Evolutionary conservation across 768 basidiomycete genomes (phyloP).

Genomic region (Pulveroboletus ravenelii): DNA sequence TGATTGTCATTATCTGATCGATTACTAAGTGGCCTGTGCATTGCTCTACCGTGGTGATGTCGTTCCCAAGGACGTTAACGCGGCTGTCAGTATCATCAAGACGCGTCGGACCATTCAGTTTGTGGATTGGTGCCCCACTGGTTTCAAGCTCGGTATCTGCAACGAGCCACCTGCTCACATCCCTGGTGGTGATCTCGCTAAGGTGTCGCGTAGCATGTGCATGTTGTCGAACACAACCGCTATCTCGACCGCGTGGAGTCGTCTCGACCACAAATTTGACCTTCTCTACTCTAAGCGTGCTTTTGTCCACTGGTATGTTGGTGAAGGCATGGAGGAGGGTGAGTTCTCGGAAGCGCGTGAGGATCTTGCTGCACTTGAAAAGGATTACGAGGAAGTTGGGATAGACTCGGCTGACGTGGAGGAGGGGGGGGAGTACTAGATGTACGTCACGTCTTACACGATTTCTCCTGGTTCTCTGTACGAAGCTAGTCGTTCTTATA

Average conservation of each 20-base stretch:
- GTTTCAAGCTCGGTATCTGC: constrained; percentile 76
- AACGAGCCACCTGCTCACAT: constrained; percentile 74
- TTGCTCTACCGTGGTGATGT: constrained; percentile 73
- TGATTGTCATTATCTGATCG: not conserved
- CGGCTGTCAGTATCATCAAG: constrained; percentile 69
- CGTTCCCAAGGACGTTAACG: constrained; percentile 74
- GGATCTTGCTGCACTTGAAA: constrained; percentile 99
- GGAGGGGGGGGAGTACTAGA: constrained; percentile 47
- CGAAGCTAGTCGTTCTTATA: constrained; percentile 28
- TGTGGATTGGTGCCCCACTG: constrained; percentile 77
- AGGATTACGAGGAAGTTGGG: constrained; percentile 88
- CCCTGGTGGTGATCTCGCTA: constrained; percentile 72
- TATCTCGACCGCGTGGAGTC: constrained; percentile 71
- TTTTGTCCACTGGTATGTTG: constrained; percentile 61
- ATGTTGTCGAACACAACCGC: constrained; percentile 76
- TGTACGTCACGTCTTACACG: constrained; percentile 8
- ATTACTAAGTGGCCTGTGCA: constrained; percentile 58
- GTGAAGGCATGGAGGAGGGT: constrained; percentile 84
- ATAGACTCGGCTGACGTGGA: constrained; percentile 48
- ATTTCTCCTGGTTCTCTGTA: constrained; percentile 23
- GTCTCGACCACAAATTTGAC: constrained; percentile 75
- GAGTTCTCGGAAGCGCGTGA: constrained; percentile 99
- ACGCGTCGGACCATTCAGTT: constrained; percentile 77
- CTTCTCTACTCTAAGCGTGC: constrained; percentile 67
- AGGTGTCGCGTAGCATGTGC: constrained; percentile 70